These are phyloP conservation scores for Coemansia biformis DNA, from an alignment of 192 early-diverging fungal species.

Conservation along the genomic window DNA sequence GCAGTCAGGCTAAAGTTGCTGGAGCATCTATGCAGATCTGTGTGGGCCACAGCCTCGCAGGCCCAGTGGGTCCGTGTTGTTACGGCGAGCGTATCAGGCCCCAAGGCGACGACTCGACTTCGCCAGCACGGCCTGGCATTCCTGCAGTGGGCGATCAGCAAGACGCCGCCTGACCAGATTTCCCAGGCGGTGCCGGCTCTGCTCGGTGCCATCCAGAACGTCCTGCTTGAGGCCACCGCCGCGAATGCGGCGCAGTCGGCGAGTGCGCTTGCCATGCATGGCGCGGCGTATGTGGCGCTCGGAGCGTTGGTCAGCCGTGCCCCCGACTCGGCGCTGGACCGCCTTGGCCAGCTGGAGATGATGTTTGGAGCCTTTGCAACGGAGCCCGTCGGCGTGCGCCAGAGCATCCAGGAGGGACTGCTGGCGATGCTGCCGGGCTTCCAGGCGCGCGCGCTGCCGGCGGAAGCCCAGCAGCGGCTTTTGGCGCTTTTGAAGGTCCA, in stretches of 20 bases:
- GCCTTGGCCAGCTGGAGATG: constrained; percentile 55
- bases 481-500: constrained; percentile 54
- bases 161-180: constrained; percentile 56
- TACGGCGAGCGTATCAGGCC: constrained; percentile 77
- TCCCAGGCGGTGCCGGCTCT: constrained; percentile 61
- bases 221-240: constrained; percentile 7
- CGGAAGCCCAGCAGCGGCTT: constrained; percentile 20
- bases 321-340: constrained; percentile 60
- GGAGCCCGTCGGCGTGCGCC: constrained; percentile 56
- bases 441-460: constrained; percentile 19
- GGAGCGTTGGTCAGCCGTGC: constrained; percentile 71
- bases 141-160: constrained; percentile 83
- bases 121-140: constrained; percentile 72
- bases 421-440: constrained; percentile 70
- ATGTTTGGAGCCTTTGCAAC: constrained; percentile 66
- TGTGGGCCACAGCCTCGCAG: constrained; percentile 60
- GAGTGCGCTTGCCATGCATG: constrained; percentile 64
- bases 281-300: constrained; percentile 80
- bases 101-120: constrained; percentile 57
- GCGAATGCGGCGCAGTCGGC: constrained; percentile 5
- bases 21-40: constrained; percentile 53
- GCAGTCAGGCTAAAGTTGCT: constrained; percentile 29
- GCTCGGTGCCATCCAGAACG: constrained; percentile 63
- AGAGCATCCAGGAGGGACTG: constrained; percentile 79
- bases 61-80: constrained; percentile 66